Percentiles rank a stretch among this genome's conserved stretches.
phyloP scores from a whole-genome alignment of 1,139 yeast species.

The Geotrichum cucujoidarum region DNA sequence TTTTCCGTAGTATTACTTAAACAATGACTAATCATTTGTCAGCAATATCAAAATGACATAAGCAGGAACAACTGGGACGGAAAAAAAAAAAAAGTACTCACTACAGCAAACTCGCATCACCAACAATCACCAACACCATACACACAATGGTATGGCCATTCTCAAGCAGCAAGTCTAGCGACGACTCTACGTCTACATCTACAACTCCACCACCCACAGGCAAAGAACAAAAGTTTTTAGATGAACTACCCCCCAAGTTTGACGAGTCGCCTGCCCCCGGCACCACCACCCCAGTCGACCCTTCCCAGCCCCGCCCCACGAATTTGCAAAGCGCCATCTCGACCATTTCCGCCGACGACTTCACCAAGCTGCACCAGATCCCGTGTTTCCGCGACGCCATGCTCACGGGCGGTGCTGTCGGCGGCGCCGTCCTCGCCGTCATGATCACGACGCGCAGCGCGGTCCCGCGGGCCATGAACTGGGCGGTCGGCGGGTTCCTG shows the following conservation, averaged over 20 bases:
- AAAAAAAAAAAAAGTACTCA: background rate
- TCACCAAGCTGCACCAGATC: constrained; percentile 55
- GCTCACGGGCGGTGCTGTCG: constrained; percentile 78
- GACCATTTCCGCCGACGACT: constrained; percentile 44
- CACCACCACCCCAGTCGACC: background rate
- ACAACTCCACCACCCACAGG: background rate
- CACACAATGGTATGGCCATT: constrained; percentile 20
- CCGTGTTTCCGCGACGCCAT: constrained; percentile 92
- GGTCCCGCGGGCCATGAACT: constrained; percentile 59
- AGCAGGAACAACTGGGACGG: background rate
- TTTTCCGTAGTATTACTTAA: background rate
- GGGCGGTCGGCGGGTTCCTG: constrained; percentile 79
- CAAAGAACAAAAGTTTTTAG: constrained; percentile 23
- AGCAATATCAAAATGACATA: too few relatives aligned
- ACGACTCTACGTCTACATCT: background rate
- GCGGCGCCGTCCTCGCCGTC: constrained; percentile 72
- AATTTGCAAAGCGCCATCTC: constrained; percentile 26
- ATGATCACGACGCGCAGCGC: constrained; percentile 59
- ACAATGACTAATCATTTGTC: background rate
- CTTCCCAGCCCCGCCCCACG: constrained; percentile 3
- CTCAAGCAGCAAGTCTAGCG: background rate
- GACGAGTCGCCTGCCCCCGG: constrained; percentile 28
- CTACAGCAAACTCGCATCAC: background rate
- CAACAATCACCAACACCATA: background rate
- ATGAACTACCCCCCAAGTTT: constrained; percentile 36